A percentile compares a stretch with the other conserved stretches of the same genome.
These are phyloP conservation scores for Tuber magnatum DNA, from an alignment of 495 filamentous ascomycete genomes.

Conservation along the genomic window DNA sequence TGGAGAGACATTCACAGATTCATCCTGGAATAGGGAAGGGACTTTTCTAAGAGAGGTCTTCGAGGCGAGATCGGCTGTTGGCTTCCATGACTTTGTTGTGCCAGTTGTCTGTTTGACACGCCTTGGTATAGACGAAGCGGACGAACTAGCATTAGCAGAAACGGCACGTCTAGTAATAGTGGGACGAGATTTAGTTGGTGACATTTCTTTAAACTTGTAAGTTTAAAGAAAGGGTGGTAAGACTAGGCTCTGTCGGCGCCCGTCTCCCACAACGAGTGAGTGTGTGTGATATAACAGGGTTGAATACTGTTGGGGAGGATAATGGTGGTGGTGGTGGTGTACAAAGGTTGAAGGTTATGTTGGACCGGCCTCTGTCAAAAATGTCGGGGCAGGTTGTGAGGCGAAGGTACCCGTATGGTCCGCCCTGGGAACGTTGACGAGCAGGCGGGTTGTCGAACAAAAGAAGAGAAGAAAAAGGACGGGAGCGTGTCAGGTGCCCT, in stretches of 20 bases:
- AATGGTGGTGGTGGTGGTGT: neutral
- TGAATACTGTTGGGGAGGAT: neutral
- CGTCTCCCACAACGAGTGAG: slow-evolving; percentile 4
- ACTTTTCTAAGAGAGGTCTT: slow-evolving; percentile 19
- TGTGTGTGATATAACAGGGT: neutral
- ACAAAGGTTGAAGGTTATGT: neutral
- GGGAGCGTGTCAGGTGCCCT: neutral
- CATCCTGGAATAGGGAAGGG: slow-evolving; percentile 23
- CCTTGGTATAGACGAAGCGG: slow-evolving; percentile 34
- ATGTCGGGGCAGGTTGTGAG: neutral
- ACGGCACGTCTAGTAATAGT: slow-evolving; percentile 12
- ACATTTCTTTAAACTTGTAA: slow-evolving; percentile 24
- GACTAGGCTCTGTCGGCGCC: slow-evolving; percentile 3
- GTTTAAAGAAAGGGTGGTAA: slow-evolving; percentile 3
- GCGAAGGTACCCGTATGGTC: neutral
- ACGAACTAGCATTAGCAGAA: slow-evolving; percentile 17
- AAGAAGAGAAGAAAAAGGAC: neutral
- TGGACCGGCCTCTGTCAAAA: neutral
- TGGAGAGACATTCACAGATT: slow-evolving; percentile 22
- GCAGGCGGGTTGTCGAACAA: neutral
- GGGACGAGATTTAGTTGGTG: slow-evolving; percentile 33
- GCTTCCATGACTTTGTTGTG: slow-evolving; percentile 16
- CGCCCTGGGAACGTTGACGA: neutral
- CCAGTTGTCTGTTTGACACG: slow-evolving; percentile 25
- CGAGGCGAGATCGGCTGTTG: slow-evolving; percentile 12